Evolutionary conservation across 768 basidiomycete species (phyloP), one percentile per base, ranked within the genome.

Genomic region (Russula ochroleuca): DNA sequence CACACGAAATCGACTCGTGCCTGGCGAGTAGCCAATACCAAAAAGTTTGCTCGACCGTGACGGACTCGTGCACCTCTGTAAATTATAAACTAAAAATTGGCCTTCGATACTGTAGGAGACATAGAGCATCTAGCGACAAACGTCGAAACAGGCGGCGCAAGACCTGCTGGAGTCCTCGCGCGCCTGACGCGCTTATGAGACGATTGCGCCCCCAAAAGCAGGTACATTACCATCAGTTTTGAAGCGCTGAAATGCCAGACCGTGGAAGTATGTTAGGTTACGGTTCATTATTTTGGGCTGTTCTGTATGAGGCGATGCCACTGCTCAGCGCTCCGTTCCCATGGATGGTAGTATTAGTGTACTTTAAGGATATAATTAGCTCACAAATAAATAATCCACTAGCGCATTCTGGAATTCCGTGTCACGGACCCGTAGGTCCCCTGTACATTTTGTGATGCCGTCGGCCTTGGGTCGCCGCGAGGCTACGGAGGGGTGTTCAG

Each of bases 351-450:
- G 21, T 13, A 21, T 37, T 37, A 54, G 21, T 14, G 14, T 37
- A n/a, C 38, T 49, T n/a, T 48, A 28, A 28, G 52, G 41, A 35
- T n/a, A 35, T 35, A 35, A 61, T 53, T 54, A 45, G 59, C 41
- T 28, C 43, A 37, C 25, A 55, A 53, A 54, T 59, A 31, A 48
- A n/a, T 15, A 45, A 40, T 45, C 43, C n/a, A 19, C 43, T 45
- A 21, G 17, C 33, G 37, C n/a, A 43, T 61, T 61, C 43, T 54
- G 60, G 60, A 61, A 61, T 54, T 61, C 50, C 21, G 23, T 19
- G 51, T 53, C 60, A 38, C n/a, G 50, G 21, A 23, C 52, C 52
- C 28, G 28, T 28, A 2, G 28, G 28, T 28, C 28, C 28, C 28
- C 28, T 28, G 28, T 28, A 28, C 28, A 28, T 28, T 28, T 28